These are phyloP conservation scores for Pseudocercospora vitis DNA, from an alignment of 2,329 filamentous ascomycete species.

Conservation along the genomic window DNA sequence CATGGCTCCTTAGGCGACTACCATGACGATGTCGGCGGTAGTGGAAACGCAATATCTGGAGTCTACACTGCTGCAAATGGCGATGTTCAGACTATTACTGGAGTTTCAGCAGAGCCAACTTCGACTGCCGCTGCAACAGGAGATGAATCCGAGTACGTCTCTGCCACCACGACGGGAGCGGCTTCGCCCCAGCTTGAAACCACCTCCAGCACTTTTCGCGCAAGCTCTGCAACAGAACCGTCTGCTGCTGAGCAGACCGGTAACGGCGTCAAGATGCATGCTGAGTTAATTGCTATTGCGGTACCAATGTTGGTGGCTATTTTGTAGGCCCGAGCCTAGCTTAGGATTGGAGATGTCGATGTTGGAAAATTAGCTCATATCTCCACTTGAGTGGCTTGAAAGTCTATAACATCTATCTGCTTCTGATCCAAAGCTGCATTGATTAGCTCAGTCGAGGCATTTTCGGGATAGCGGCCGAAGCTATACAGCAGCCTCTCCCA, in stretches of 20 bases:
- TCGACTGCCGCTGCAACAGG: background rate
- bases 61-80: constrained; percentile 19
- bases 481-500: background rate
- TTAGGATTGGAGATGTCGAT: too few species aligned
- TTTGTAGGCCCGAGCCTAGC: too few species aligned
- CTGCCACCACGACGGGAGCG: background rate
- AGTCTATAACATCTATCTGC: background rate
- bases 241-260: too few species aligned
- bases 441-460: background rate
- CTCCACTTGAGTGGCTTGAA: background rate
- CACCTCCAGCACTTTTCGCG: background rate
- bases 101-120: background rate
- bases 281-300: too few species aligned
- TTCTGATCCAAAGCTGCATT: background rate
- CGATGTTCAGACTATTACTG: constrained; percentile 17
- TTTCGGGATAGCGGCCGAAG: background rate
- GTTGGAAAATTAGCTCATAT: too few species aligned
- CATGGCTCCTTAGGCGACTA: constrained; percentile 13
- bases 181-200: background rate
- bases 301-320: too few species aligned
- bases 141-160: background rate
- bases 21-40: constrained; percentile 19
- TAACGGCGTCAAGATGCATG: too few species aligned
- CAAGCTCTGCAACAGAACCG: too few species aligned
- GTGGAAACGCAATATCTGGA: constrained; percentile 14